Evolutionary conservation across 1,139 yeast genomes (phyloP).

Genomic region (Geotrichum reessii): DNA sequence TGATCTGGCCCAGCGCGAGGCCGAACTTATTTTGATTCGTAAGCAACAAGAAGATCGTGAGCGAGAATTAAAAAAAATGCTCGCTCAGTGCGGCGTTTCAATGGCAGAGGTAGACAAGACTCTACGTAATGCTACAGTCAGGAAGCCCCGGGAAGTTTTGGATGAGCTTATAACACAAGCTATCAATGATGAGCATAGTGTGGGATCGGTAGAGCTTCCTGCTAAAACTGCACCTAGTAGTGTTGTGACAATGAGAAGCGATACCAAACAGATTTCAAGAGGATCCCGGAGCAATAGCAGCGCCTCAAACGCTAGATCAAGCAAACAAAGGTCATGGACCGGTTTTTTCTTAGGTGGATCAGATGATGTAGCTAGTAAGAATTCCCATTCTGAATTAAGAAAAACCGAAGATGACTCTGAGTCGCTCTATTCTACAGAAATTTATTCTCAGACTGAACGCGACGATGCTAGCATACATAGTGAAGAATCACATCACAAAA

Average conservation of each 20-base stretch:
- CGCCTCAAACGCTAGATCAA: constrained; percentile 1
- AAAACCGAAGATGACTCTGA: constrained; percentile 14
- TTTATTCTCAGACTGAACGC: background rate
- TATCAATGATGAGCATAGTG: constrained; percentile 24
- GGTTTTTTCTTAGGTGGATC: constrained; percentile 3
- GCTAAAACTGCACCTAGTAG: background rate
- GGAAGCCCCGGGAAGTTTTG: constrained; percentile 27
- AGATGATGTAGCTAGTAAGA: background rate
- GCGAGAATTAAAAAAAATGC: constrained; percentile 41
- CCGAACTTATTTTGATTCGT: constrained; percentile 42
- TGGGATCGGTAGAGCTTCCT: background rate
- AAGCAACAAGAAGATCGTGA: constrained; percentile 44
- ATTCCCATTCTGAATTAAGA: background rate
- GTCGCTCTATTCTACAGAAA: constrained; percentile 13
- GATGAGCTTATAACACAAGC: constrained; percentile 35
- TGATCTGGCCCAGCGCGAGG: constrained; percentile 47
- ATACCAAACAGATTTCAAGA: background rate
- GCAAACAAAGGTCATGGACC: constrained; percentile 7
- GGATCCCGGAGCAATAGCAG: background rate
- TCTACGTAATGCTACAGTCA: constrained; percentile 29
- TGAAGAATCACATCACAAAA: background rate
- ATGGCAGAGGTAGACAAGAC: constrained; percentile 43
- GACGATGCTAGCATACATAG: constrained; percentile 15
- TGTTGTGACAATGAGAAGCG: background rate
- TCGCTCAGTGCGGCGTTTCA: constrained; percentile 45